phyloP scores from a whole-genome alignment of 2,329 filamentous ascomycete genomes.

The Parasarocladium wereldwijsianum region DNA sequence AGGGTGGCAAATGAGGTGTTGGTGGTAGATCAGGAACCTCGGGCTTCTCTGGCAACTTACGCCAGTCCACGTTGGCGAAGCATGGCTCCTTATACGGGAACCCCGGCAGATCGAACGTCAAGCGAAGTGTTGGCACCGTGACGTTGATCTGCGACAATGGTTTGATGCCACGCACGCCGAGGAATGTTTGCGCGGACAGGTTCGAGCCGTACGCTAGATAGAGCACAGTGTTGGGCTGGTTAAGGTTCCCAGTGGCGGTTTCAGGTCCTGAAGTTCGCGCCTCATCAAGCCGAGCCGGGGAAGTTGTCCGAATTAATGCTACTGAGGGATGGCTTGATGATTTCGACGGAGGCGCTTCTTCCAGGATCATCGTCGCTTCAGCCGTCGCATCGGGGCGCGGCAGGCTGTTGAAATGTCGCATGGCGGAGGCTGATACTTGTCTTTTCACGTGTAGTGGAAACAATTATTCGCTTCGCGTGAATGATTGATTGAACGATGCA shows the following conservation, averaged over 20 bases:
- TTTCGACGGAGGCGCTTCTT: too few relatives aligned
- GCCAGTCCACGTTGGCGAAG: slow-evolving; percentile 66
- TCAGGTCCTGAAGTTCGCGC: too few relatives aligned
- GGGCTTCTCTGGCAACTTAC: slow-evolving; percentile 31
- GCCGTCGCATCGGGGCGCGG: too few relatives aligned
- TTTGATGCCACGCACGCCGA: slow-evolving; percentile 60
- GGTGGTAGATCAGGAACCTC: slow-evolving; percentile 2
- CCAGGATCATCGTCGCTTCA: too few relatives aligned
- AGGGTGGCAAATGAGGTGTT: slow-evolving; percentile 1
- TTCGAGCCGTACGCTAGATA: slow-evolving; percentile 92
- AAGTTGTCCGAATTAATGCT: too few relatives aligned
- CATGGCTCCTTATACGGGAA: slow-evolving; percentile 81
- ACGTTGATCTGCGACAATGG: slow-evolving; percentile 75
- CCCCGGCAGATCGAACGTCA: slow-evolving; percentile 78
- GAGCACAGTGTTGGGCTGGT: slow-evolving; percentile 37
- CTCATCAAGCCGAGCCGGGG: too few relatives aligned
- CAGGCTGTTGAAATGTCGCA: too few relatives aligned
- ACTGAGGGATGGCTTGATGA: too few relatives aligned
- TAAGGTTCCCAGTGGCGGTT: neutral
- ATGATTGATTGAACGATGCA: too few relatives aligned
- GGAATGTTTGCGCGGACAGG: slow-evolving; percentile 65
- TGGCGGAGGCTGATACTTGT: too few relatives aligned
- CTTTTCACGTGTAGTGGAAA: too few relatives aligned
- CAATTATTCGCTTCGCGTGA: too few relatives aligned
- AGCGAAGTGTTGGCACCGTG: slow-evolving; percentile 57